Evolutionary conservation across 495 filamentous ascomycete species (phyloP).

Genomic region (Lindgomyces ingoldianus): DNA sequence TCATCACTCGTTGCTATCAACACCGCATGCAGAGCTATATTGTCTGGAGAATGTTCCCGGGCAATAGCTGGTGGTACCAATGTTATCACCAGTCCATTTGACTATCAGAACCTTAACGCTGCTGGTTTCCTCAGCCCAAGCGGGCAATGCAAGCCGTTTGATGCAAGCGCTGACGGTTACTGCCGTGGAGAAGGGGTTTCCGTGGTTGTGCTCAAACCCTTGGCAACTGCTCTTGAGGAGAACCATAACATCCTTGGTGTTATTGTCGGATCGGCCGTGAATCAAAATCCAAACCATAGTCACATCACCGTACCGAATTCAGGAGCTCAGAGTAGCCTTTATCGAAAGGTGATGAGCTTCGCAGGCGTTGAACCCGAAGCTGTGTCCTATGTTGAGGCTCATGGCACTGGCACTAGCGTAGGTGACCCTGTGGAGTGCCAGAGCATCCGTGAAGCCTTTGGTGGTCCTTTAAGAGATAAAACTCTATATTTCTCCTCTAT

Average conservation of each 20-base stretch:
- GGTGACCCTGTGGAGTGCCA: conserved; percentile 19
- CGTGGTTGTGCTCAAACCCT: conserved; percentile 44
- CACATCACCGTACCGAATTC: conserved; percentile 32
- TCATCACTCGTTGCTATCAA: conserved; percentile 20
- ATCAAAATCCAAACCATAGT: conserved; percentile 49
- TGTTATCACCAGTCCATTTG: conserved; percentile 1
- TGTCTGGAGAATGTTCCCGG: conserved; percentile 2
- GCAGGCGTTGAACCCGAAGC: conserved; percentile 31
- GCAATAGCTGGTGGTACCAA: conserved; percentile 26
- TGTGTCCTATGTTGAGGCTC: conserved; percentile 11
- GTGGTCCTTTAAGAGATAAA: neutral
- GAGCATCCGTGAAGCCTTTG: conserved; percentile 10
- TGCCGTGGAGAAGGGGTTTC: conserved; percentile 51
- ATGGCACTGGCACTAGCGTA: conserved; percentile 25
- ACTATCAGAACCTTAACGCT: conserved; percentile 6
- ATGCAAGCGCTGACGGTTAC: conserved; percentile 49
- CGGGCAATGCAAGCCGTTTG: conserved; percentile 42
- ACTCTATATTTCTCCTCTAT: conserved; percentile 35
- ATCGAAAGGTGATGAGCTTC: neutral
- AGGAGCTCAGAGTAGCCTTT: neutral
- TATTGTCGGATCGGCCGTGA: conserved; percentile 45
- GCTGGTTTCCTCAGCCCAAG: conserved; percentile 21
- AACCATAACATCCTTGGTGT: conserved; percentile 48
- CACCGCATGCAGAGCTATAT: conserved; percentile 8
- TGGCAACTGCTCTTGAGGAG: conserved; percentile 38